These are phyloP conservation scores for Diospyros kaki DNA, from an alignment of 148 eudicot species.

Conservation along the genomic window DNA sequence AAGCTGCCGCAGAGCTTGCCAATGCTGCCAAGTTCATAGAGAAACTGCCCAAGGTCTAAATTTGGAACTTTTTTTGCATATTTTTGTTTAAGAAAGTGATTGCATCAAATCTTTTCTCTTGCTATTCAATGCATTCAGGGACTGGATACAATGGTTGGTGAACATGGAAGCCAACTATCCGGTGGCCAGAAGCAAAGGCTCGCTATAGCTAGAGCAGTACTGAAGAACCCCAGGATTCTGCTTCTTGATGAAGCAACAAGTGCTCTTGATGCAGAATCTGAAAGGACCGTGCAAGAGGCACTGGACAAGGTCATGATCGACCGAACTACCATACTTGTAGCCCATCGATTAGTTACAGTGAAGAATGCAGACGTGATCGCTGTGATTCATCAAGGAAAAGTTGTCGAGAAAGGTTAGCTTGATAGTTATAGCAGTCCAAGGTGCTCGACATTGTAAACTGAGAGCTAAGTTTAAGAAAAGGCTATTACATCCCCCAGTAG, in stretches of 20 bases:
- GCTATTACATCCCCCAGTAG: no score
- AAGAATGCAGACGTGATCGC: conserved; percentile 76
- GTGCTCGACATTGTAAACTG: no score
- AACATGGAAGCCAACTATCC: conserved; percentile 78
- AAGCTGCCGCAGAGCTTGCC: conserved; percentile 51
- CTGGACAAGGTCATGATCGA: conserved; percentile 70
- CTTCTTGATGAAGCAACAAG: conserved; percentile 93
- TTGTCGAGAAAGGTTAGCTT: conserved; percentile 60
- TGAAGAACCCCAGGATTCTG: conserved; percentile 72
- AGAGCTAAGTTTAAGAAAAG: no score
- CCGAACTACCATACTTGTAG: conserved; percentile 74
- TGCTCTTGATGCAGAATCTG: conserved; percentile 88
- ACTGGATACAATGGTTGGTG: conserved; percentile 78
- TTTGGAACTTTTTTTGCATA: not conserved
- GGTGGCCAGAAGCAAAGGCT: conserved; percentile 93
- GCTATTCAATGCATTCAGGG: conserved; percentile 35
- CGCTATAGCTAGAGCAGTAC: conserved; percentile 82
- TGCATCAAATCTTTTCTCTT: not conserved
- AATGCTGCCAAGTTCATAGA: conserved; percentile 66
- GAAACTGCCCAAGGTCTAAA: conserved; percentile 49
- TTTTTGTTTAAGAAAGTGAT: no score
- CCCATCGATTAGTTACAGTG: conserved; percentile 80
- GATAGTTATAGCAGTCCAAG: no score
- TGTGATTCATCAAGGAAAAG: conserved; percentile 69
- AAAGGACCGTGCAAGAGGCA: conserved; percentile 80